phyloP scores from a whole-genome alignment of 1,139 yeast genomes.

The Pneumocystis oryctolagi region DNA sequence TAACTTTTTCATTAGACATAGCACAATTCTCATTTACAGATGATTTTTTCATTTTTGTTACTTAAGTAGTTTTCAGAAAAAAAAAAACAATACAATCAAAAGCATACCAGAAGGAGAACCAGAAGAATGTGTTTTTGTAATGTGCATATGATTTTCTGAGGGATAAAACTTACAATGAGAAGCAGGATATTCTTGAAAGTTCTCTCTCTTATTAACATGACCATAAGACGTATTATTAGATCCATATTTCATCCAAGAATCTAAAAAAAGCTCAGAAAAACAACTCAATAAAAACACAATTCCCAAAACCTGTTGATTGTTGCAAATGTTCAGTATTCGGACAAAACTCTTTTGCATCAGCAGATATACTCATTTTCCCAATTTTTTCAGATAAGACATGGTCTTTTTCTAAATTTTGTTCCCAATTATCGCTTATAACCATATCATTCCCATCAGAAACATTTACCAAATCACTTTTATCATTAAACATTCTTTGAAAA shows the following conservation, averaged over 20 bases:
- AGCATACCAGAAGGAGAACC: not conserved
- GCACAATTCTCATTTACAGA: not conserved
- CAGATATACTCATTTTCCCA: not conserved
- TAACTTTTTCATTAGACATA: slow-evolving; percentile 1
- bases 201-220: not conserved
- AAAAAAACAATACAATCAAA: not conserved
- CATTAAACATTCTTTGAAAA: not conserved
- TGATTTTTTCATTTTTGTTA: not conserved
- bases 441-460: not conserved
- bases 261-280: not conserved
- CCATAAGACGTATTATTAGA: not conserved
- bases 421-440: not conserved
- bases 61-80: not conserved
- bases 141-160: not conserved
- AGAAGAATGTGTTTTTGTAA: not conserved
- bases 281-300: not conserved
- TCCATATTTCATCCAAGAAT: not conserved
- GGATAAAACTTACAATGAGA: not conserved
- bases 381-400: not conserved
- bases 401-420: not conserved
- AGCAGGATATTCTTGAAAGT: not conserved
- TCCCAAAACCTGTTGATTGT: not conserved
- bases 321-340: not conserved
- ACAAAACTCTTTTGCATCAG: not conserved
- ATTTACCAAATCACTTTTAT: not conserved